A percentile compares a stretch with the other conserved stretches of the same genome.
These are phyloP conservation scores for Exophiala aquamarina DNA, from an alignment of 2,329 filamentous ascomycete species.

Conservation along the genomic window DNA sequence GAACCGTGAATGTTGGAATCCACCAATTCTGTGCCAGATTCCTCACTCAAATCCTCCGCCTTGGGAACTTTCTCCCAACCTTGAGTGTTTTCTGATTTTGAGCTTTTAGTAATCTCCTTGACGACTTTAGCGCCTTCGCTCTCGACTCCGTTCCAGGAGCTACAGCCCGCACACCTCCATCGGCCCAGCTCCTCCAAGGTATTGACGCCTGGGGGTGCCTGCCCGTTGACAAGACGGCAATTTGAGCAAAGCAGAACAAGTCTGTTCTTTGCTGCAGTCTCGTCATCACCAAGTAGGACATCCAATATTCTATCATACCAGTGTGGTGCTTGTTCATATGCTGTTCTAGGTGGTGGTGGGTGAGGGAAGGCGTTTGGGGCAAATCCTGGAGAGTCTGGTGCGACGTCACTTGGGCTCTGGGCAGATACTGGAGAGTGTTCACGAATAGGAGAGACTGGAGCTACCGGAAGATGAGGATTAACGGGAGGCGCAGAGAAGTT, in stretches of 20 bases:
- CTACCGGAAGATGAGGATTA: conserved; percentile 9
- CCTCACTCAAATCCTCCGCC: conserved; percentile 7
- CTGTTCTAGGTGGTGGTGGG: conserved; percentile 24
- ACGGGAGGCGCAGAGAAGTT: conserved; percentile 33
- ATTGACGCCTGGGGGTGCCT: conserved; percentile 84
- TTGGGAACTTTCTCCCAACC: conserved; percentile 20
- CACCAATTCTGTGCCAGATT: conserved; percentile 1
- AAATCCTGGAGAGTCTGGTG: conserved; percentile 43
- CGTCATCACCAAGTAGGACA: conserved; percentile 89
- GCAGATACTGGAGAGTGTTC: conserved; percentile 8
- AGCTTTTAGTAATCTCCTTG: conserved; percentile 54
- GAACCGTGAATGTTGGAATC: conserved; percentile 9
- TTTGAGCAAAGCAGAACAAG: conserved; percentile 79
- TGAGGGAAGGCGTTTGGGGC: conserved; percentile 48
- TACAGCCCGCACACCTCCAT: conserved; percentile 89
- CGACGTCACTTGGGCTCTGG: conserved; percentile 22
- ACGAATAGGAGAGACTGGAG: conserved; percentile 19
- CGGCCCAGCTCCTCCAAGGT: conserved; percentile 74
- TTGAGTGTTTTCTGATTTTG: conserved; percentile 16
- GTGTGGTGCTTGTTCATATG: conserved; percentile 51
- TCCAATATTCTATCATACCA: conserved; percentile 98
- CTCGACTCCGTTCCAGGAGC: conserved; percentile 69
- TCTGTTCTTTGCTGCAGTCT: conserved; percentile 87
- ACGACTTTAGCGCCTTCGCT: conserved; percentile 72
- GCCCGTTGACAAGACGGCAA: conserved; percentile 90